Conservation (phyloP, 192 early-diverging fungal genomes). For the Umbelopsis isabellina region DNA sequence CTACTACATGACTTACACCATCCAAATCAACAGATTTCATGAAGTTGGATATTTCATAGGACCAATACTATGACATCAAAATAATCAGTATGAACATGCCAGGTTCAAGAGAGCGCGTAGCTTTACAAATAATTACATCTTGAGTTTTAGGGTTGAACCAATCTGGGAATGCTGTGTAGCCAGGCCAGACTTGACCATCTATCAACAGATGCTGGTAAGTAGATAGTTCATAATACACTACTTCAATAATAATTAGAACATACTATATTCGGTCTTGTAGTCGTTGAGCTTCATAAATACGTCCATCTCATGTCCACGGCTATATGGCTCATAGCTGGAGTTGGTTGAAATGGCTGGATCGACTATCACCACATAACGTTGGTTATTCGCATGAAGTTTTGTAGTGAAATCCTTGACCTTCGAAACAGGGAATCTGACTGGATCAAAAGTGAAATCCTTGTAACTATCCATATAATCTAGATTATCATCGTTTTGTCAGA, state of each 20-base stretch:
- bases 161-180: slow-evolving; percentile 62
- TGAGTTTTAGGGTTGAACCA: slow-evolving; percentile 54
- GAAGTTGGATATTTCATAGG: slow-evolving; percentile 18
- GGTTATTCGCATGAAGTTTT: slow-evolving; percentile 47
- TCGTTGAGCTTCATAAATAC: slow-evolving; percentile 59
- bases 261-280: neutral
- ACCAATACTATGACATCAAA: slow-evolving; percentile 29
- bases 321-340: slow-evolving; percentile 52
- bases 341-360: slow-evolving; percentile 61
- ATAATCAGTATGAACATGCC: slow-evolving; percentile 34
- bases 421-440: slow-evolving; percentile 46
- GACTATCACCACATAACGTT: slow-evolving; percentile 58
- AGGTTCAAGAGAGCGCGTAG: neutral
- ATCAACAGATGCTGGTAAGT: no score
- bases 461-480: slow-evolving; percentile 58
- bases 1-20: neutral
- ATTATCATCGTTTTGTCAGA: no score
- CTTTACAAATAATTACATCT: slow-evolving; percentile 48
- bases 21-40: neutral
- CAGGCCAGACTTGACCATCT: slow-evolving; percentile 58
- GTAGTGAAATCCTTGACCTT: slow-evolving; percentile 49
- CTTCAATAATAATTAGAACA: neutral
- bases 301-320: slow-evolving; percentile 47
- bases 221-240: neutral
- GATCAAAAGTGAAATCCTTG: slow-evolving; percentile 58